phyloP scores from a whole-genome alignment of 2,329 filamentous ascomycete genomes.

The Ascocoryne sarcoides region DNA sequence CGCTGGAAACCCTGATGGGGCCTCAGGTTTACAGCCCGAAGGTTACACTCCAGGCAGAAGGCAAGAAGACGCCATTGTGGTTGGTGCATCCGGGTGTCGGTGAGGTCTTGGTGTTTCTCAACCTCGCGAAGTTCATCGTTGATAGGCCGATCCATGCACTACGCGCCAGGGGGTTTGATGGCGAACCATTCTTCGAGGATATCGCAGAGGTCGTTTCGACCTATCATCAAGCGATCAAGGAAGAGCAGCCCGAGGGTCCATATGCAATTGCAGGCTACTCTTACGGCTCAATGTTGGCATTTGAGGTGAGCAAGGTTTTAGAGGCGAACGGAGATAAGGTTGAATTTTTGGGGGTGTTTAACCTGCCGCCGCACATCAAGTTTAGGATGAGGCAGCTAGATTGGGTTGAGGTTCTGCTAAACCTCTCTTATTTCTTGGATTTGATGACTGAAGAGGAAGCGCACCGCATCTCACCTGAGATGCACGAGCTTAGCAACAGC shows the following conservation, averaged over 20 bases:
- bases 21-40: conserved; percentile 28
- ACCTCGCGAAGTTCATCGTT: conserved; percentile 31
- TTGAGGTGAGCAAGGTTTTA: conserved; percentile 40
- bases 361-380: conserved; percentile 42
- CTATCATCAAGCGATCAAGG: conserved; percentile 35
- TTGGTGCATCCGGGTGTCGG: conserved; percentile 35
- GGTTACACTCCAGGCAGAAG: conserved; percentile 26
- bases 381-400: conserved; percentile 17
- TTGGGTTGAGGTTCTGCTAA: conserved; percentile 30
- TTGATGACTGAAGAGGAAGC: conserved; percentile 29
- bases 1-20: conserved; percentile 16
- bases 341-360: conserved; percentile 36
- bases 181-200: conserved; percentile 30
- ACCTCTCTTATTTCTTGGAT: conserved; percentile 31
- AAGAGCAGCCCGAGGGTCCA: conserved; percentile 37
- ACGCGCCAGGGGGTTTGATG: conserved; percentile 32
- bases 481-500: conserved; percentile 2
- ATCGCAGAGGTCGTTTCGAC: conserved; percentile 33
- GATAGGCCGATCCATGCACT: conserved; percentile 39
- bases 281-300: conserved; percentile 41
- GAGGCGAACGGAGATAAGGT: conserved; percentile 33
- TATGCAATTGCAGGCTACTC: conserved; percentile 45
- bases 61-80: conserved; percentile 32
- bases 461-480: conserved; percentile 34
- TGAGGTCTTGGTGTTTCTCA: conserved; percentile 35